Percentiles rank a stretch among this genome's conserved stretches.
phyloP scores from a whole-genome alignment of 805 yeast species.

The Schizosaccharomyces japonicus region DNA sequence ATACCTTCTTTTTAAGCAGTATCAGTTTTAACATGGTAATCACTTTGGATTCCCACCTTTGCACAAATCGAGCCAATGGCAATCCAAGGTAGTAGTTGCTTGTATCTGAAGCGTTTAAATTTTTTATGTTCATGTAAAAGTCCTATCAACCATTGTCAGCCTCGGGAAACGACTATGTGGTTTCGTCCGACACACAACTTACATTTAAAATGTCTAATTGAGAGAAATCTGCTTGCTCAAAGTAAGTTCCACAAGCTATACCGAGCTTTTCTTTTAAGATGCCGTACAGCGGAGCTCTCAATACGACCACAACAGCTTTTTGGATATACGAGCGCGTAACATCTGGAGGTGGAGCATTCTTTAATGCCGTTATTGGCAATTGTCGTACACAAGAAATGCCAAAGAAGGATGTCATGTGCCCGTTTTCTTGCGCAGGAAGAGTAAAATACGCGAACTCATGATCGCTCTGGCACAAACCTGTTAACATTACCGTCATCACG shows the following conservation, averaged over 20 bases:
- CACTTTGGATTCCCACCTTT: slow-evolving; percentile 32
- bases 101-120: background rate
- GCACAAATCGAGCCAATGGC: slow-evolving; percentile 39
- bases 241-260: slow-evolving; percentile 68
- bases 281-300: slow-evolving; percentile 59
- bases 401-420: slow-evolving; percentile 34
- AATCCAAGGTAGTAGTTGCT: slow-evolving; percentile 24
- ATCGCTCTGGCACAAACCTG: slow-evolving; percentile 27
- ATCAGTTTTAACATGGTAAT: slow-evolving; percentile 54
- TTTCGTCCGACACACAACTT: slow-evolving; percentile 9
- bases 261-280: slow-evolving; percentile 77
- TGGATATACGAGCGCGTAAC: slow-evolving; percentile 74
- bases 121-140: slow-evolving; percentile 22
- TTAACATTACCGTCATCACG: background rate
- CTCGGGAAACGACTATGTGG: slow-evolving; percentile 27
- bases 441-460: slow-evolving; percentile 87
- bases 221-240: slow-evolving; percentile 52
- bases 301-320: slow-evolving; percentile 70
- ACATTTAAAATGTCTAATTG: slow-evolving; percentile 40
- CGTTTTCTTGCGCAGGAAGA: slow-evolving; percentile 3
- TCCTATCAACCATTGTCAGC: slow-evolving; percentile 21
- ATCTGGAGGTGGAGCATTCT: slow-evolving; percentile 32
- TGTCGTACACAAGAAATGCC: slow-evolving; percentile 89
- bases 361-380: slow-evolving; percentile 36
- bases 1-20: slow-evolving; percentile 34